Evolutionary conservation across 2,329 filamentous ascomycete species (phyloP).

Genomic region (Xylaria sp.): DNA sequence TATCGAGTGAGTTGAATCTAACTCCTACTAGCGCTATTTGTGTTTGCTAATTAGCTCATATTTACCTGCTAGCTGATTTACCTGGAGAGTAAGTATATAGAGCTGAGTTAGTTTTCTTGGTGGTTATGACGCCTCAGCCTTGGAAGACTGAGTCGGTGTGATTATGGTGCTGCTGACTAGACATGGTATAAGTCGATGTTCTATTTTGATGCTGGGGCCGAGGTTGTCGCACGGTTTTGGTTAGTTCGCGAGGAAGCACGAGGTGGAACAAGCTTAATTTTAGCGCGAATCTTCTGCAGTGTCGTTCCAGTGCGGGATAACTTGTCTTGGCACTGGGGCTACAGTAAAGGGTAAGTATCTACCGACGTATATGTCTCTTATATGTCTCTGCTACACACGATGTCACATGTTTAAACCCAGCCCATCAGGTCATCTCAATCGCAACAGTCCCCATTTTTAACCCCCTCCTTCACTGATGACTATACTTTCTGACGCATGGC

Average conservation of each 20-base stretch:
- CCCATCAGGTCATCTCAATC: not conserved
- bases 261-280: conserved; percentile 29
- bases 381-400: not conserved
- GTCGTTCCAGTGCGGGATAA: not conserved
- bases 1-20: no score
- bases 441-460: not conserved
- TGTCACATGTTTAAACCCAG: not conserved
- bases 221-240: not conserved
- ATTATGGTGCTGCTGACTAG: not conserved
- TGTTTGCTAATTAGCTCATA: not conserved
- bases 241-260: conserved; percentile 14
- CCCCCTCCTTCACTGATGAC: not conserved
- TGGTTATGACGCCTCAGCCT: not conserved
- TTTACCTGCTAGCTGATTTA: not conserved
- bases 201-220: not conserved
- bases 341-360: not conserved
- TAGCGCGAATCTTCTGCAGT: conserved; percentile 1
- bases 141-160: not conserved
- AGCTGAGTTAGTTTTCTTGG: not conserved
- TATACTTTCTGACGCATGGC: not conserved
- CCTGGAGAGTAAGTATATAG: not conserved
- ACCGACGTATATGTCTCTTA: no score
- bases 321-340: not conserved
- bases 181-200: not conserved
- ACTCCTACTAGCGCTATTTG: no score